Base-by-base conservation (phyloP, 805 yeast species). In the Starmera amethionina region DNA sequence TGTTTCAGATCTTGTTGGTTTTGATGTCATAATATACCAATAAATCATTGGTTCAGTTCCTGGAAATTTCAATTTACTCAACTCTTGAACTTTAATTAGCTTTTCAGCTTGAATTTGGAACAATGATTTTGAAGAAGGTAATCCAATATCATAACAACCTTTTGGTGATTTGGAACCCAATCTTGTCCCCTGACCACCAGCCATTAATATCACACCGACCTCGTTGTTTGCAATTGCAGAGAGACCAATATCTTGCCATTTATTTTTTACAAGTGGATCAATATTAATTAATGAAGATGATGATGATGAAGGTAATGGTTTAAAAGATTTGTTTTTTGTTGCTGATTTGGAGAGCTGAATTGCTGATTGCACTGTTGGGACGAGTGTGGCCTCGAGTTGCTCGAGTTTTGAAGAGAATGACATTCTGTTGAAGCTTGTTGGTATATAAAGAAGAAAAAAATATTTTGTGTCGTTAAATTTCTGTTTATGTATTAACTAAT, bases 121-220 rank as follows among this genome's bases (percentile, higher is more conserved):
- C 42, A 93, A 65, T 1, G 95, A 76, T 58, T 86, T 86, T 30
- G 72, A 70, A 3, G 95, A 84, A 1, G 96, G 96, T 38, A 93
- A 72, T 0, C 82, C 82, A 45, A 93, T 80, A 58, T 90, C 76
- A 57, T 77, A 93, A 62, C 97, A 90, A 1, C 99, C 99, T 62
- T 93, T 93, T 31, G 99, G 99, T 22, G 67, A 76, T 4, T 78
- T 65, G 1, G 96, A 87, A 1, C 98, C 98, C 40, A 93, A 68
- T 46, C 99, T 72, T 8, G 97, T 84, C 29, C 99, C 99, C 62
- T 93, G 98, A 38, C 99, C 99, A 42, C 99, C 99, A 11, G 99
- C 97, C 84, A 93, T 82, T 39, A 93, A 68, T 34, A 93, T 69
- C 5, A 93, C 90, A 30, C 87, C 98, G 19, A 90, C 97, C 53